Percentiles rank a stretch among this genome's conserved stretches.
phyloP scores from a whole-genome alignment of 148 eudicot genomes.

The Rhododendron ovatum region DNA sequence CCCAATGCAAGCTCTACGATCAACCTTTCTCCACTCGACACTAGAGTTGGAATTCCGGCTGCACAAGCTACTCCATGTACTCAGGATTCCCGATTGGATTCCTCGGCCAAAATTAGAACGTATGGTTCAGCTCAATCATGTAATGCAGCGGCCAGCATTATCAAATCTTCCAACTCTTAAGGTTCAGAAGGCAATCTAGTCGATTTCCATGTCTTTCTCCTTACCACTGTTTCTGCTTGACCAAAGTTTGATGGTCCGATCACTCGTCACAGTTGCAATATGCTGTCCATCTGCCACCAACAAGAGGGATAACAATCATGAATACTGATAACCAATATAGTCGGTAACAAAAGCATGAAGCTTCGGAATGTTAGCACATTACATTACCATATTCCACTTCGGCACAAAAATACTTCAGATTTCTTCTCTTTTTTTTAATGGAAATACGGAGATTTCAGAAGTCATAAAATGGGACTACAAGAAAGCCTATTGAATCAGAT shows the following conservation, averaged over 20 bases:
- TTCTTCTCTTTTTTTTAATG: no score
- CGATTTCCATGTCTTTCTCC: conserved; percentile 75
- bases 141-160: neutral
- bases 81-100: neutral
- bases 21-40: neutral
- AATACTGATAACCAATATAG: neutral
- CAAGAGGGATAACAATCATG: neutral
- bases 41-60: neutral
- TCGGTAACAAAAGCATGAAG: neutral
- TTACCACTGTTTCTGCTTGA: conserved; percentile 43
- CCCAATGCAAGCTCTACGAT: neutral
- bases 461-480: neutral
- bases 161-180: neutral
- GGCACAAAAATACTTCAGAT: neutral
- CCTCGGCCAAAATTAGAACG: neutral
- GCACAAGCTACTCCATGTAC: neutral
- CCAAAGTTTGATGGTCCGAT: conserved; percentile 86
- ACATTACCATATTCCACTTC: neutral
- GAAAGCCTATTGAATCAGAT: neutral
- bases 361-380: neutral
- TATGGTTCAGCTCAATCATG: neutral
- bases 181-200: conserved; percentile 20
- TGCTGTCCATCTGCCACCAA: conserved; percentile 71
- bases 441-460: neutral
- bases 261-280: conserved; percentile 79